Conservation (phyloP, 75 land plant species). For the Cunninghamia lanceolata region DNA sequence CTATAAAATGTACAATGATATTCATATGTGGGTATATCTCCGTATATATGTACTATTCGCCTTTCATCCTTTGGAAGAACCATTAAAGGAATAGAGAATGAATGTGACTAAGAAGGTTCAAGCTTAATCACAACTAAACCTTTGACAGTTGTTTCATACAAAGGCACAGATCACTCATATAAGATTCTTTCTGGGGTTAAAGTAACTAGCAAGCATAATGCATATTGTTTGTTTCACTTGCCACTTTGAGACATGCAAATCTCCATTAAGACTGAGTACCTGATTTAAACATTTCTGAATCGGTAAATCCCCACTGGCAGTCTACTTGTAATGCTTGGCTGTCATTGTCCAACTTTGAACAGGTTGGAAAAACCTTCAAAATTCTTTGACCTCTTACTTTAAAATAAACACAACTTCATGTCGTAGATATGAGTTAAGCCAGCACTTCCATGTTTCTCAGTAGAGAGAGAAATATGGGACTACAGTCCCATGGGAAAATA, state of each 20-base stretch:
- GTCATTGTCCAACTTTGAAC: neutral
- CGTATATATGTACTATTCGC: neutral
- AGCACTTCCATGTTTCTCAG: neutral
- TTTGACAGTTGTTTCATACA: neutral
- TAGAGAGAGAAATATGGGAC: neutral
- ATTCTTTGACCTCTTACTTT: no score
- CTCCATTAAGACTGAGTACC: neutral
- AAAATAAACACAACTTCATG: no score
- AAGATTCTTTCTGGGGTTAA: neutral
- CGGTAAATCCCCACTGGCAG: neutral
- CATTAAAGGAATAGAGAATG: neutral
- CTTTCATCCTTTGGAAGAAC: neutral
- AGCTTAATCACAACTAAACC: neutral
- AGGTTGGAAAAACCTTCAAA: no score
- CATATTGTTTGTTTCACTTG: neutral
- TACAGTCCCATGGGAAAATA: neutral
- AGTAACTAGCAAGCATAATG: neutral
- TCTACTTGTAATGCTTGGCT: neutral
- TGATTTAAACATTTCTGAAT: neutral
- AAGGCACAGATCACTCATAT: neutral
- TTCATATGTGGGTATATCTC: neutral
- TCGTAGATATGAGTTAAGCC: neutral
- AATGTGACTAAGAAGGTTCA: neutral
- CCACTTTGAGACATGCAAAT: neutral
- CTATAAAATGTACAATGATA: neutral